A percentile compares a stretch with the other conserved stretches of the same genome.
These are phyloP conservation scores for Oemleria cerasiformis DNA, from an alignment of 306 rosid genomes.

Conservation along the genomic window DNA sequence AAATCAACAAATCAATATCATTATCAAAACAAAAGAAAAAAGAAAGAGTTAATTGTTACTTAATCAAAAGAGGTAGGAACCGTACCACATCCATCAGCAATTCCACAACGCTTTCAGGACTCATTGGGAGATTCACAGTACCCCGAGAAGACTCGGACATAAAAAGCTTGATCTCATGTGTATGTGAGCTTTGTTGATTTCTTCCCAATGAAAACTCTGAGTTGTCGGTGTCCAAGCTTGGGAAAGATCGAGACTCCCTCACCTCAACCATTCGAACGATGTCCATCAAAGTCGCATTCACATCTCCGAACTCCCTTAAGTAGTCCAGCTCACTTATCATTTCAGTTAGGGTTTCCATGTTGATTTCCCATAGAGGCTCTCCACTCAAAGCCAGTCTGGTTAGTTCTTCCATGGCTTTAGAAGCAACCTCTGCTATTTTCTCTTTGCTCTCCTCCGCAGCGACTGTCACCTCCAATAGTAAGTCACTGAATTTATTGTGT, in stretches of 20 bases:
- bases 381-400: conserved; percentile 19
- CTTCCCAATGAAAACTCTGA: neutral
- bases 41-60: neutral
- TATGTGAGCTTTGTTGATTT: neutral
- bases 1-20: neutral
- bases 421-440: conserved; percentile 26
- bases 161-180: neutral
- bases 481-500: conserved; percentile 27
- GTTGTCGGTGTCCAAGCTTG: conserved; percentile 25
- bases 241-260: conserved; percentile 30
- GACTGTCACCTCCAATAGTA: conserved; percentile 35
- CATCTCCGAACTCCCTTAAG: conserved; percentile 31
- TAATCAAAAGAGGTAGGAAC: neutral
- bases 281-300: conserved; percentile 29
- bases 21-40: neutral
- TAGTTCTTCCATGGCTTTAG: conserved; percentile 40
- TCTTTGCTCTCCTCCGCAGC: conserved; percentile 14
- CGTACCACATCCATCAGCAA: conserved; percentile 58
- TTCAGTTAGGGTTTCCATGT: conserved; percentile 18
- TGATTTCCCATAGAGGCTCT: conserved; percentile 39
- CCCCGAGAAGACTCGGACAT: conserved; percentile 50
- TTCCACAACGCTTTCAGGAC: conserved; percentile 32
- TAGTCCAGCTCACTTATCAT: conserved; percentile 32
- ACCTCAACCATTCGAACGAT: conserved; percentile 46
- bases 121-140: conserved; percentile 17